Evolutionary conservation across 2,329 filamentous ascomycete genomes (phyloP), one percentile per base, ranked within the genome.

Genomic region (Thielaviopsis populi): DNA sequence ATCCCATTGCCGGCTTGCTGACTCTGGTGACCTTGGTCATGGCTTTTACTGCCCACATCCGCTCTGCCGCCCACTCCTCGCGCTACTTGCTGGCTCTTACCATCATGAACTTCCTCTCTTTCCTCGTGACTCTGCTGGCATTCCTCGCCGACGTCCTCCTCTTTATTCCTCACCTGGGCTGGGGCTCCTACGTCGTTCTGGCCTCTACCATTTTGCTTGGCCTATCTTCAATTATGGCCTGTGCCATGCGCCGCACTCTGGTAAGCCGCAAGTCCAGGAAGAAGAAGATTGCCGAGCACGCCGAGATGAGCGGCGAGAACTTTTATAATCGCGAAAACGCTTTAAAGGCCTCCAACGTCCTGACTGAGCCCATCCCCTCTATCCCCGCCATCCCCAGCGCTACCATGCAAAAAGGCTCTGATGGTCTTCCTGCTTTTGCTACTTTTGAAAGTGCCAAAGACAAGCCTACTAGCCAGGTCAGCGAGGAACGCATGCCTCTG

Each of bases 301-400:
- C 91, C 7, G 91, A 97, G 72, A 97, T 97, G 91, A 97, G 89
- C 72, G 92, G 92, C 33, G 85, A 94, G 70, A 94, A 91, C 71
- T 96, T 87, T 73, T 96, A 95, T 74, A 87, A 86, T 70, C 81
- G 86, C 66, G 83, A 87, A 73, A 80, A 77, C 43, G 79, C 83
- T 67, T 75, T 77, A 60, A 80, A 83, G 66, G 71, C 78, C 42
- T 70, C 74, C 46, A 72, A 75, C 2, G 72, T 75, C 1, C 72
- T 75, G 40, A 33, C 30, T 4, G 50, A 17, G 7, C 75, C 79
- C 7, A 83, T 83, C 22, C 75, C 84, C 62, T 80, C 84, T 8
- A 56, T 66, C 11, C 75, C 81, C 56, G 73, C 83, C 24, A 80
- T 56, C n/a, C 50, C 50, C 30, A 22, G 3, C 30, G 22, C 24